A percentile compares a stretch with the other conserved stretches of the same genome.
Evolutionary conservation across 2,329 filamentous ascomycete species (phyloP).

Genomic region (Curvularia eragrostidis): DNA sequence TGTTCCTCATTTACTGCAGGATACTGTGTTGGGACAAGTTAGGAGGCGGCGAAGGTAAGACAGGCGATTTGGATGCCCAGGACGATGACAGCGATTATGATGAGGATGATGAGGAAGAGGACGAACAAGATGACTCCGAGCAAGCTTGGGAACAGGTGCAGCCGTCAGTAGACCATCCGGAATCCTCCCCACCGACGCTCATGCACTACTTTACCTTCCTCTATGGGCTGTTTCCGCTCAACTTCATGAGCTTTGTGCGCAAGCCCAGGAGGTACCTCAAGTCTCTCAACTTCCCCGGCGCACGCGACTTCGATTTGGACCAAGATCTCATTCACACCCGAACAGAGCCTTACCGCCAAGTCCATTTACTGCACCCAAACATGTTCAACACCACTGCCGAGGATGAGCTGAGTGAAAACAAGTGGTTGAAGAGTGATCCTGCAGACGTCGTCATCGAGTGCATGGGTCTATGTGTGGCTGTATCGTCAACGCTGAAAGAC

Average conservation of each 20-base stretch:
- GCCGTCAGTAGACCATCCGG: slow-evolving; percentile 65
- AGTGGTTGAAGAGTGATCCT: slow-evolving; percentile 81
- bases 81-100: slow-evolving; percentile 41
- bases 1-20: slow-evolving; percentile 83
- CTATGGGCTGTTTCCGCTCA: slow-evolving; percentile 83
- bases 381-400: slow-evolving; percentile 82
- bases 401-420: slow-evolving; percentile 77
- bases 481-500: slow-evolving; percentile 51
- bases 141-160: slow-evolving; percentile 69
- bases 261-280: slow-evolving; percentile 81
- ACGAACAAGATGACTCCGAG: slow-evolving; percentile 33
- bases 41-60: slow-evolving; percentile 34
- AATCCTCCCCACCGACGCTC: slow-evolving; percentile 67
- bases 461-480: slow-evolving; percentile 68
- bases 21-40: slow-evolving; percentile 78
- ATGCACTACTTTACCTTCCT: slow-evolving; percentile 80
- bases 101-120: slow-evolving; percentile 52
- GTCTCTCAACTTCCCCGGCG: slow-evolving; percentile 71
- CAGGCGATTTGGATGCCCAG: slow-evolving; percentile 13
- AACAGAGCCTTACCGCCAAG: slow-evolving; percentile 75
- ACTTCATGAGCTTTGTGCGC: slow-evolving; percentile 84
- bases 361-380: slow-evolving; percentile 81
- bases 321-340: slow-evolving; percentile 77
- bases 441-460: slow-evolving; percentile 82
- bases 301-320: slow-evolving; percentile 78